These are phyloP conservation scores for Tricholomella constricta DNA, from an alignment of 768 basidiomycete genomes.

Conservation along the genomic window DNA sequence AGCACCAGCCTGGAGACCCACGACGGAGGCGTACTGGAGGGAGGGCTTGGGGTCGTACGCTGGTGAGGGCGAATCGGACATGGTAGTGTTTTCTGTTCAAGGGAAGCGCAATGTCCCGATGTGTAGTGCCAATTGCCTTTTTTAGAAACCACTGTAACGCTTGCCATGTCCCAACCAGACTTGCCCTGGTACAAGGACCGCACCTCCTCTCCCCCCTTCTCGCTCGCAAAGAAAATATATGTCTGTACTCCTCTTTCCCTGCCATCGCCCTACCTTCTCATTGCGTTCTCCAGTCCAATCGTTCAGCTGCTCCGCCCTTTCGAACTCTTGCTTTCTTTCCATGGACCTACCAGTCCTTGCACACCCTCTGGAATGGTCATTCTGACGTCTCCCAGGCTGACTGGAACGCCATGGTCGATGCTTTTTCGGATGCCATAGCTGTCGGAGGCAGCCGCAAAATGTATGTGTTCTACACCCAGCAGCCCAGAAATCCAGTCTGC, in stretches of 20 bases:
- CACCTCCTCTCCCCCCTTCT: slow-evolving; percentile 38
- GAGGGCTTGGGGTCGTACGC: slow-evolving; percentile 53
- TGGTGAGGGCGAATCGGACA: slow-evolving; percentile 35
- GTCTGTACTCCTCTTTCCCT: slow-evolving; percentile 37
- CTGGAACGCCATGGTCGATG: slow-evolving; percentile 50
- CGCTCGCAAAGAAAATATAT: slow-evolving; percentile 41
- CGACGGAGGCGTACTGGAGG: slow-evolving; percentile 53
- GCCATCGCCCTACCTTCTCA: slow-evolving; percentile 1
- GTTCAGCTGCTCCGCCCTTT: slow-evolving; percentile 32
- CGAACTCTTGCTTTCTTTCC: slow-evolving; percentile 51
- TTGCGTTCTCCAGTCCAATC: slow-evolving; percentile 26
- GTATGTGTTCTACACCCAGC: slow-evolving; percentile 39
- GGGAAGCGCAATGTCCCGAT: slow-evolving; percentile 26
- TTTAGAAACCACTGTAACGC: not conserved
- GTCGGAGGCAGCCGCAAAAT: slow-evolving; percentile 41
- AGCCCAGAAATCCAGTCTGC: slow-evolving; percentile 32
- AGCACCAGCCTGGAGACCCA: slow-evolving; percentile 64
- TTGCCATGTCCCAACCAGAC: slow-evolving; percentile 7
- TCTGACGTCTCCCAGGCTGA: slow-evolving; percentile 29
- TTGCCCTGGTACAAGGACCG: slow-evolving; percentile 40
- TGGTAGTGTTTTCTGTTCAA: slow-evolving; percentile 25
- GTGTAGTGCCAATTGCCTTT: slow-evolving; percentile 32
- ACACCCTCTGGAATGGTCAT: slow-evolving; percentile 38
- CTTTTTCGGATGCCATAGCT: slow-evolving; percentile 54
- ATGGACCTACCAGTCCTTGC: slow-evolving; percentile 41